Percentiles rank a stretch among this genome's conserved stretches.
Evolutionary conservation across 768 basidiomycete species (phyloP).

Genomic region (Russula olivacea): DNA sequence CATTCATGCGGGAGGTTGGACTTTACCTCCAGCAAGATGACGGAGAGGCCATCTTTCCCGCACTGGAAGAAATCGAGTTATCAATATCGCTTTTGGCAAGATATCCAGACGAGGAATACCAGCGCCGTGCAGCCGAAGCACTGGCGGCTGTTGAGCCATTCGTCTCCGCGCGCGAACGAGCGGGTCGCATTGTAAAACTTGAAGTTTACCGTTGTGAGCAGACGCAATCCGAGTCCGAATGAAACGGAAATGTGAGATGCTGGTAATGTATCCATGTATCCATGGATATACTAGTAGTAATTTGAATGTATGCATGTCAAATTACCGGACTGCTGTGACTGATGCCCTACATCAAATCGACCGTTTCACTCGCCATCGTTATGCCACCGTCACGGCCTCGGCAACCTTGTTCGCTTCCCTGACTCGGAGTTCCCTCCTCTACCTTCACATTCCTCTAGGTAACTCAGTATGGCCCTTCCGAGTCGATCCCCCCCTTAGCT

Average conservation of each 20-base stretch:
- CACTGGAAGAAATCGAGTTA: not conserved
- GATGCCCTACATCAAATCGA: no score
- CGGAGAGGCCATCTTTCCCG: not conserved
- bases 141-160: not conserved
- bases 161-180: not conserved
- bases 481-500: conserved; percentile 28
- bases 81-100: no score
- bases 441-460: conserved; percentile 7
- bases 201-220: not conserved
- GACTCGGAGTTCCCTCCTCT: conserved; percentile 5
- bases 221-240: no score
- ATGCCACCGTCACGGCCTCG: not conserved
- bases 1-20: not conserved
- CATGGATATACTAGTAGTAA: no score
- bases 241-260: no score
- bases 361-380: no score
- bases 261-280: not conserved
- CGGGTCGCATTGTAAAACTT: not conserved
- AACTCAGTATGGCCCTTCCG: conserved; percentile 12
- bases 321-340: no score
- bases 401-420: conserved; percentile 8
- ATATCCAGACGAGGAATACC: no score
- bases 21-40: not conserved
- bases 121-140: no score
- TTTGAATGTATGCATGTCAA: not conserved